Conservation (phyloP, 2,329 filamentous ascomycete genomes). For the Epichloe elymi region DNA sequence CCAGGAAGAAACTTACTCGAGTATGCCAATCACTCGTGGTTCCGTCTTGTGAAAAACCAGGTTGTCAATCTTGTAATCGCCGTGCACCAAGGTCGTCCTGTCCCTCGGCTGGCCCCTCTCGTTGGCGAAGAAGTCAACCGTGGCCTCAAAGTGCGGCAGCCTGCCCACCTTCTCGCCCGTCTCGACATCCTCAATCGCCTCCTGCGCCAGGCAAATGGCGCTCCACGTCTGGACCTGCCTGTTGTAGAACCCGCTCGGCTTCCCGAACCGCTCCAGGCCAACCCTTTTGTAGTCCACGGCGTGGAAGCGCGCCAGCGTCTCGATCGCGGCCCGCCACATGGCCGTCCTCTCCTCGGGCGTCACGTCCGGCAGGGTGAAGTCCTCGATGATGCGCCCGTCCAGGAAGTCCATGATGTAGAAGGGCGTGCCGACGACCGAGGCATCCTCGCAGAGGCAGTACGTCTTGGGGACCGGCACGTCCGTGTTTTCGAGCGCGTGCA, state of each 20-base stretch:
- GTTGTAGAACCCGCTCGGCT: constrained; percentile 63
- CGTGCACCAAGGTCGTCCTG: constrained; percentile 70
- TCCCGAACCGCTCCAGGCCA: constrained; percentile 62
- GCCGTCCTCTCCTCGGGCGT: constrained; percentile 53
- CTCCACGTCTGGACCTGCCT: constrained; percentile 76
- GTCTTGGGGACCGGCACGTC: constrained; percentile 77
- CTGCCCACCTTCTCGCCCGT: constrained; percentile 63
- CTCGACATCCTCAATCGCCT: constrained; percentile 61
- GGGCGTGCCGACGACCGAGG: constrained; percentile 65
- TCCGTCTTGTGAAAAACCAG: constrained; percentile 82
- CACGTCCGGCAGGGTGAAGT: constrained; percentile 67
- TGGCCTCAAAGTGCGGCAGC: constrained; percentile 71
- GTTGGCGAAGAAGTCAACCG: constrained; percentile 66
- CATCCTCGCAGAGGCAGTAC: constrained; percentile 77
- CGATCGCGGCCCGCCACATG: constrained; percentile 79
- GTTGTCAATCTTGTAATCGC: constrained; percentile 94
- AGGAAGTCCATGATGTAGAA: constrained; percentile 98
- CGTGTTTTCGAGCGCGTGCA: constrained; percentile 65
- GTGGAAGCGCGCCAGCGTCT: constrained; percentile 77
- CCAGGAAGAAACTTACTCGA: constrained; percentile 47
- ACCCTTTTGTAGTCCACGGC: constrained; percentile 53
- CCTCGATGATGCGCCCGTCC: constrained; percentile 85
- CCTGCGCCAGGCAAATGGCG: constrained; percentile 67
- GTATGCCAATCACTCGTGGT: constrained; percentile 76
- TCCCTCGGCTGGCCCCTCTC: constrained; percentile 60